Evolutionary conservation across 2,329 filamentous ascomycete genomes (phyloP).

Genomic region (Nigrograna mackinnonii): DNA sequence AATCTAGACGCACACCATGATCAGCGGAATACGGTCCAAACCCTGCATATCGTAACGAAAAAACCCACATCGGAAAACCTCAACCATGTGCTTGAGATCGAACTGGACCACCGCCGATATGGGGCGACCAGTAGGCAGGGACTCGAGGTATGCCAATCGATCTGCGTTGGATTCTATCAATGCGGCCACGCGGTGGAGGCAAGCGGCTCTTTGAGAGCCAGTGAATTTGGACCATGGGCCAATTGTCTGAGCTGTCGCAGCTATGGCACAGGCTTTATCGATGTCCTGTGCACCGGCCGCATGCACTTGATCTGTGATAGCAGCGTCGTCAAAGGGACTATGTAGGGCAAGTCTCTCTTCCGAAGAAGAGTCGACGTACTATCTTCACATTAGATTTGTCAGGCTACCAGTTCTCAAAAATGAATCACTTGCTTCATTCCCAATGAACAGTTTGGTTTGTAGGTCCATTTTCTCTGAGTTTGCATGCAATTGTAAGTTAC

Average conservation of each 20-base stretch:
- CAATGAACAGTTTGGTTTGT: slow-evolving; percentile 21
- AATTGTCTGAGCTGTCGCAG: slow-evolving; percentile 19
- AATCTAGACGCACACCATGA: slow-evolving; percentile 9
- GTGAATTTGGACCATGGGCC: slow-evolving; percentile 20
- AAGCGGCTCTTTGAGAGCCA: slow-evolving; percentile 5
- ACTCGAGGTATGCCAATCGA: slow-evolving; percentile 15
- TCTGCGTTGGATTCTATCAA: slow-evolving; percentile 18
- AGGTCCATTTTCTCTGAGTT: too few relatives aligned
- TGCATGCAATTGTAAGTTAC: too few relatives aligned
- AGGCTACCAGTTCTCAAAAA: background rate
- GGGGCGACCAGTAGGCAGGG: slow-evolving; percentile 18
- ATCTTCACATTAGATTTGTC: background rate
- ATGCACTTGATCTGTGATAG: slow-evolving; percentile 22
- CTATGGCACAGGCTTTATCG: slow-evolving; percentile 22
- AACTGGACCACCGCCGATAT: slow-evolving; percentile 7
- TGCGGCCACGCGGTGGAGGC: slow-evolving; percentile 23
- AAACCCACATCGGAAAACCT: slow-evolving; percentile 13
- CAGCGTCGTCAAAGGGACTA: slow-evolving; percentile 22
- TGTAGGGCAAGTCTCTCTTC: slow-evolving; percentile 19
- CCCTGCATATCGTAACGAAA: background rate
- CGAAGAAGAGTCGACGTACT: slow-evolving; percentile 24
- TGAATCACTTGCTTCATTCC: slow-evolving; percentile 19
- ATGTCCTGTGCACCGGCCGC: slow-evolving; percentile 21
- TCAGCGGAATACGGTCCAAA: background rate
- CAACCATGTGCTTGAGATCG: slow-evolving; percentile 10